A percentile compares a stretch with the other conserved stretches of the same genome.
Evolutionary conservation across 2,329 filamentous ascomycete species (phyloP).

Genomic region (Didymella pinodella): DNA sequence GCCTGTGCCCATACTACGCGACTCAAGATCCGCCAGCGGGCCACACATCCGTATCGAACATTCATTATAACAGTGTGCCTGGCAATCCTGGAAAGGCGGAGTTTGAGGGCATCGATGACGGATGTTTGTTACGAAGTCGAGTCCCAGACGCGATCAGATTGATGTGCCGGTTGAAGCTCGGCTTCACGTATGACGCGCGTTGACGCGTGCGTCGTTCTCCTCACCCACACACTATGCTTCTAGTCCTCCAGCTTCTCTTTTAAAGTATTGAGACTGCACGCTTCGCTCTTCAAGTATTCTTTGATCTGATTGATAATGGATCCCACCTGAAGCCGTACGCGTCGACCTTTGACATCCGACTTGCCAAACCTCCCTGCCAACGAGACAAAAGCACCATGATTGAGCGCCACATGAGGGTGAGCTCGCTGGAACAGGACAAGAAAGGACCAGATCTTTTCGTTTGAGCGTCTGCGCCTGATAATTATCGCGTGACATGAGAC

Average conservation of each 20-base stretch:
- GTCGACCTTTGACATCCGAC: background rate
- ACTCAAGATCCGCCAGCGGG: background rate
- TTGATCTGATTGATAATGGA: background rate
- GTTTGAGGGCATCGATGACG: background rate
- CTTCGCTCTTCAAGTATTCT: background rate
- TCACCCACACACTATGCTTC: background rate
- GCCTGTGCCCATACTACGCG: slow-evolving; percentile 20
- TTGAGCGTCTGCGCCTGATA: background rate
- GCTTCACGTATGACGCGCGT: slow-evolving; percentile 1
- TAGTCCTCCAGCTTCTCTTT: no score
- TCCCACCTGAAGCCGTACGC: background rate
- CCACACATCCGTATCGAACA: slow-evolving; percentile 33
- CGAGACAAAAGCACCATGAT: background rate
- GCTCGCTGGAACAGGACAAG: no score
- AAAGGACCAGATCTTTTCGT: background rate
- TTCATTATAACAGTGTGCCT: slow-evolving; percentile 8
- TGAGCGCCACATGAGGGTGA: no score
- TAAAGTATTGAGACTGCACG: background rate
- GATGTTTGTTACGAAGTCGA: background rate
- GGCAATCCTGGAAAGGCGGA: background rate
- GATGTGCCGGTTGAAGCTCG: background rate
- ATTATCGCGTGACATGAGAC: background rate
- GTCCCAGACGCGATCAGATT: background rate
- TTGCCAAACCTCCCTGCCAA: background rate
- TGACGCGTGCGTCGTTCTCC: background rate